These are phyloP conservation scores for Podila verticillata DNA, from an alignment of 192 early-diverging fungal genomes.

Conservation along the genomic window DNA sequence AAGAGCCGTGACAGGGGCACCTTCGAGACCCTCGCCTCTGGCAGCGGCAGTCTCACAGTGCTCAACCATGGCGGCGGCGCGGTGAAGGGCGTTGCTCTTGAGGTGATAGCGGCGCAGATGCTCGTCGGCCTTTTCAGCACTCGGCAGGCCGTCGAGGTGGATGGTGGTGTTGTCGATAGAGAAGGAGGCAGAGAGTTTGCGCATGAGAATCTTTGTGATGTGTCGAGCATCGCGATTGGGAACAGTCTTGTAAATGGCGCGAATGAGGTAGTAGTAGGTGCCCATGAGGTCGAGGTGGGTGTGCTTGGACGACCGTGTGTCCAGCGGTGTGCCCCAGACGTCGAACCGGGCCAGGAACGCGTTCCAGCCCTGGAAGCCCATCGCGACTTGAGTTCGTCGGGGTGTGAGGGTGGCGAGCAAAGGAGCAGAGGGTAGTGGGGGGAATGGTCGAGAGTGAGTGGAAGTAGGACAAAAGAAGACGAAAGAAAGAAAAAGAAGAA, in stretches of 20 bases:
- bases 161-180: neutral
- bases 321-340: neutral
- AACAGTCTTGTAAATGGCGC: neutral
- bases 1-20: neutral
- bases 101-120: neutral
- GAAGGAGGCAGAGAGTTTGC: neutral
- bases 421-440: too few species aligned
- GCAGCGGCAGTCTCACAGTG: neutral
- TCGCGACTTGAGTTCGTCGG: neutral
- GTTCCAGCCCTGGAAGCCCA: slow-evolving; percentile 2
- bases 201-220: neutral
- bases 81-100: neutral
- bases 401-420: neutral
- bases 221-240: neutral
- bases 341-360: slow-evolving; percentile 1
- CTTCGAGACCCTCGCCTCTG: neutral
- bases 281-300: slow-evolving; percentile 1
- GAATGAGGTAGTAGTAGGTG: neutral
- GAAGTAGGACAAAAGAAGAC: neutral
- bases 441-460: neutral
- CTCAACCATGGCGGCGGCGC: neutral
- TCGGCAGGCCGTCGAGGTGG: neutral
- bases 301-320: neutral
- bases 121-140: neutral
- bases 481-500: neutral